Evolutionary conservation across 495 filamentous ascomycete species (phyloP).

Genomic region (Hypoxylon subgilvum): DNA sequence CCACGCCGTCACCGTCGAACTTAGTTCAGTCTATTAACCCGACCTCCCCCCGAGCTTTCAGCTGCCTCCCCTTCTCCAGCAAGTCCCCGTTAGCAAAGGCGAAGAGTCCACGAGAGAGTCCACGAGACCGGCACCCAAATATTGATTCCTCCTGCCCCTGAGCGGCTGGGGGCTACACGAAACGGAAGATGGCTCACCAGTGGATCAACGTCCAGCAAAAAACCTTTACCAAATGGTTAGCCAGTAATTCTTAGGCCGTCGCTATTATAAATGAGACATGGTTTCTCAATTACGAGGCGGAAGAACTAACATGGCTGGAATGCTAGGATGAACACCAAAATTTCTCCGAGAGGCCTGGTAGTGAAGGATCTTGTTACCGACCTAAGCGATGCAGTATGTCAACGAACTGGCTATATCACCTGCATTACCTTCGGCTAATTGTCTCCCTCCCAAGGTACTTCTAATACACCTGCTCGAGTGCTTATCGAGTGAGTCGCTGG

Average conservation of each 20-base stretch:
- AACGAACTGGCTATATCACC: neutral
- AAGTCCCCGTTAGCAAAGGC: constrained; percentile 27
- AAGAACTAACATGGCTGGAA: constrained; percentile 32
- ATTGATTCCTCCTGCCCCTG: no score
- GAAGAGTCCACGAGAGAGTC: constrained; percentile 39
- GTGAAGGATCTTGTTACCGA: constrained; percentile 87
- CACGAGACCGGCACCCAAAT: no score
- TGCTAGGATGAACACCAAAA: constrained; percentile 89
- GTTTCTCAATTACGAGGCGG: constrained; percentile 9
- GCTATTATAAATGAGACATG: constrained; percentile 17
- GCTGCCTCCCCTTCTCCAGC: constrained; percentile 14
- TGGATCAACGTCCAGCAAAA: constrained; percentile 98
- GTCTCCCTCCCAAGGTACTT: constrained; percentile 68
- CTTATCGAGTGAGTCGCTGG: constrained; percentile 88
- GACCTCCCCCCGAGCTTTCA: no score
- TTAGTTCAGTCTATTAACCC: no score
- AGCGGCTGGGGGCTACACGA: constrained; percentile 49
- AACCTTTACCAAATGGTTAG: constrained; percentile 98
- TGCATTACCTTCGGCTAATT: neutral
- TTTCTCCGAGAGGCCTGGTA: constrained; percentile 72
- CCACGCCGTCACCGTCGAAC: constrained; percentile 22
- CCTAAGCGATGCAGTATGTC: constrained; percentile 87
- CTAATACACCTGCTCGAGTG: constrained; percentile 97
- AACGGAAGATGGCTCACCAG: constrained; percentile 72
- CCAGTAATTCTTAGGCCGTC: constrained; percentile 17